Conservation (phyloP, 1,139 yeast species). For the Magnusiomyces fungicola region DNA sequence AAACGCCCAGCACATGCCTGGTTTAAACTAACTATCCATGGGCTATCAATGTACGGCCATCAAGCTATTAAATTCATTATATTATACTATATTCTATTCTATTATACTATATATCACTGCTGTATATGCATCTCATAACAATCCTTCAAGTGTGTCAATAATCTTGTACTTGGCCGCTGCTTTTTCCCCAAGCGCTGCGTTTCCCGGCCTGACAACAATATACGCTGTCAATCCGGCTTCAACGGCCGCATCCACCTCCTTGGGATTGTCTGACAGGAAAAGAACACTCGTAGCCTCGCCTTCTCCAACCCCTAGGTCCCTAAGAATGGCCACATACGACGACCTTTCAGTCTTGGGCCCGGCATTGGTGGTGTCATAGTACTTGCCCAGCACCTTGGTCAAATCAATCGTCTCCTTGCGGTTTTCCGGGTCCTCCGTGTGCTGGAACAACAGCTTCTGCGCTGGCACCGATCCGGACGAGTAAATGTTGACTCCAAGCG, state of each 20-base stretch:
- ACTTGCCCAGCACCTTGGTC: constrained; percentile 50
- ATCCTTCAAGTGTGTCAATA: constrained; percentile 9
- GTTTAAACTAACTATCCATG: too few relatives aligned
- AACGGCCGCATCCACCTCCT: constrained; percentile 54
- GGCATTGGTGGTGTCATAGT: constrained; percentile 78
- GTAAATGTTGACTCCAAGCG: constrained; percentile 51
- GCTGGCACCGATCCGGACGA: constrained; percentile 91
- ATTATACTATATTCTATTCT: background rate
- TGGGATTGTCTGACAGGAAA: constrained; percentile 61
- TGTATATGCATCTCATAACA: constrained; percentile 7
- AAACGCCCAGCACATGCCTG: too few relatives aligned
- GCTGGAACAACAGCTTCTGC: constrained; percentile 65
- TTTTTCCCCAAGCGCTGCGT: constrained; percentile 40
- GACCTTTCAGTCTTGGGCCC: constrained; percentile 57
- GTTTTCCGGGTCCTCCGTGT: constrained; percentile 37
- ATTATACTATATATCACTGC: too few relatives aligned
- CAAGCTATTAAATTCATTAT: background rate
- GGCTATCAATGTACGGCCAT: too few relatives aligned
- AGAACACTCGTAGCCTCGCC: constrained; percentile 34
- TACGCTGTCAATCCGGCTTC: constrained; percentile 54
- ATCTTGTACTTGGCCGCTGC: constrained; percentile 12
- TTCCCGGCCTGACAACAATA: constrained; percentile 71
- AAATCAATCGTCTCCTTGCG: constrained; percentile 40
- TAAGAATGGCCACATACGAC: constrained; percentile 55
- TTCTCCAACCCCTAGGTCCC: constrained; percentile 34